Conservation (phyloP, 345 rosid genomes). For the Salix arbutifolia region DNA sequence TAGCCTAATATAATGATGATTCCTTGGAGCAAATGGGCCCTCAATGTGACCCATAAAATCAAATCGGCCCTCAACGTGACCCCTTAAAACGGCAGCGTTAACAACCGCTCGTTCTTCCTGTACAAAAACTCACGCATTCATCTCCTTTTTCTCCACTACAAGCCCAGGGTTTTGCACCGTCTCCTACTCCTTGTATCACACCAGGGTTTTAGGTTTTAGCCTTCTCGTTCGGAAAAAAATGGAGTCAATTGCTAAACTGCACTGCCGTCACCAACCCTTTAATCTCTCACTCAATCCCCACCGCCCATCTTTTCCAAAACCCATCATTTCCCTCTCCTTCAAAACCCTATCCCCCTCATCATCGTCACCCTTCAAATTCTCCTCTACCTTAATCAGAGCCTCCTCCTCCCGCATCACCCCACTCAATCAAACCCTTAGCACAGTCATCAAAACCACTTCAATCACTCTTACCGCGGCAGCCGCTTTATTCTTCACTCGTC, state of each 20-base stretch:
- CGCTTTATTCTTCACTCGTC: conserved; percentile 47
- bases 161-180: conserved; percentile 20
- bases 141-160: not conserved
- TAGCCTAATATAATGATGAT: no score
- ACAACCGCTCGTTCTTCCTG: no score
- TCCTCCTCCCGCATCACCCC: conserved; percentile 28
- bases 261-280: conserved; percentile 38
- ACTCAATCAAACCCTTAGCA: conserved; percentile 25
- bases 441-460: conserved; percentile 48
- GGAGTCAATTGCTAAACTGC: conserved; percentile 54
- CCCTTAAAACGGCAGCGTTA: not conserved
- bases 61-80: no score
- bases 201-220: conserved; percentile 40
- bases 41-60: no score
- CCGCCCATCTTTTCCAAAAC: conserved; percentile 36
- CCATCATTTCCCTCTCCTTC: conserved; percentile 35
- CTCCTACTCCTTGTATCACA: not conserved
- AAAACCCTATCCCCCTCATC: conserved; percentile 23
- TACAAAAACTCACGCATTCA: not conserved
- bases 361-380: conserved; percentile 30
- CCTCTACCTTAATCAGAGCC: conserved; percentile 38
- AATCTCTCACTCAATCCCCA: conserved; percentile 40
- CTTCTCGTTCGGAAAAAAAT: conserved; percentile 13
- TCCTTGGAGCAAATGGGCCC: no score
- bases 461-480: conserved; percentile 57